A percentile compares a stretch with the other conserved stretches of the same genome.
These are phyloP conservation scores for Immersiporthe knoxdaviesiana DNA, from an alignment of 2,329 filamentous ascomycete species.

Conservation along the genomic window DNA sequence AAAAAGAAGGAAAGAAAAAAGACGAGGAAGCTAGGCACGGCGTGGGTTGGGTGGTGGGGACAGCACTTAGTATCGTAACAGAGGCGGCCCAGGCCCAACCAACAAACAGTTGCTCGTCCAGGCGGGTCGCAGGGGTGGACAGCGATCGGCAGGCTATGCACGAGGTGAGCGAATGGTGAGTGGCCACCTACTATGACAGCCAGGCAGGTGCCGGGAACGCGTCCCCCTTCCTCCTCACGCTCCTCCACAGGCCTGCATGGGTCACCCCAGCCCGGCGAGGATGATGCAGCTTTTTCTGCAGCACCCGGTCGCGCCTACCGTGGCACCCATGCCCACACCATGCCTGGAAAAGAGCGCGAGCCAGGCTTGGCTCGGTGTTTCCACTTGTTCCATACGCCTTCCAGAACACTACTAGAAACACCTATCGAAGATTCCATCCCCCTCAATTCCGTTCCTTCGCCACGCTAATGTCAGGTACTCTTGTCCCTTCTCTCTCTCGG, in stretches of 20 bases:
- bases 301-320: conserved; percentile 1
- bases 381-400: conserved; percentile 20
- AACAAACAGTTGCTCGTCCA: neutral
- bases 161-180: neutral
- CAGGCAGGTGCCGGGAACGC: neutral
- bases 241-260: conserved; percentile 1
- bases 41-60: neutral
- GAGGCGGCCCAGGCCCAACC: neutral
- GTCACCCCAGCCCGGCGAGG: neutral
- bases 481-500: too few relatives aligned
- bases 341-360: conserved; percentile 6
- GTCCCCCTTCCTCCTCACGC: too few relatives aligned
- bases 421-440: conserved; percentile 11
- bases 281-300: conserved; percentile 4
- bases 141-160: conserved; percentile 5
- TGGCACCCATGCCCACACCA: neutral
- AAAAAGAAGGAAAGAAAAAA: too few relatives aligned
- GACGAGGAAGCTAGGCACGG: neutral
- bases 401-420: conserved; percentile 19
- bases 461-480: conserved; percentile 23
- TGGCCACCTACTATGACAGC: conserved; percentile 9
- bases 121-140: conserved; percentile 5
- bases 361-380: conserved; percentile 11
- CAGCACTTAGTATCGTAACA: neutral
- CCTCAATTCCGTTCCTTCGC: neutral